These are phyloP conservation scores for Alopecurus myosuroides DNA, from an alignment of 176 grass and related monocot species.

Conservation along the genomic window DNA sequence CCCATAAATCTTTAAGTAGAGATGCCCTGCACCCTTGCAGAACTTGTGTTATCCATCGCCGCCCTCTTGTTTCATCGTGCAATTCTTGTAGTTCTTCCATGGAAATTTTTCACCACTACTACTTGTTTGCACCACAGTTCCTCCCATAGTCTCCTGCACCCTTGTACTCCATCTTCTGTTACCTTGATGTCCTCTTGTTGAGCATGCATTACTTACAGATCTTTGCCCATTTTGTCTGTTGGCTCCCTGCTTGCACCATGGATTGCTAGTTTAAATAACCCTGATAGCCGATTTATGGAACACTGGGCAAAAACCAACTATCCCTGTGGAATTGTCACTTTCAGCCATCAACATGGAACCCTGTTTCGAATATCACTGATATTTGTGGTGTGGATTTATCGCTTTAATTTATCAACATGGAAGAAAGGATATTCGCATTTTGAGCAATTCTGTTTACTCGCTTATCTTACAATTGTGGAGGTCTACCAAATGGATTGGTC, in stretches of 20 bases:
- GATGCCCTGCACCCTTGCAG: not conserved
- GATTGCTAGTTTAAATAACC: not conserved
- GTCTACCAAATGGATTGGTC: not conserved
- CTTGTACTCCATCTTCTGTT: not conserved
- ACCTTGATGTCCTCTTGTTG: not conserved
- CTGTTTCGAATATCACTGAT: not conserved
- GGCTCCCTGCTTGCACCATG: not conserved
- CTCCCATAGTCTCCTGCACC: not conserved
- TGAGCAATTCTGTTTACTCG: not conserved
- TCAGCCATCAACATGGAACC: not conserved
- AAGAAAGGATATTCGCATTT: not conserved
- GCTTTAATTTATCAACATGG: not conserved
- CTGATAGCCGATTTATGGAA: not conserved
- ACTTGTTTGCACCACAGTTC: not conserved
- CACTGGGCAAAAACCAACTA: not conserved
- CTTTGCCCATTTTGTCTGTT: not conserved
- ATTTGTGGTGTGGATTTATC: not conserved
- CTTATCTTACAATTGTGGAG: not conserved
- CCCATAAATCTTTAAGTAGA: not conserved
- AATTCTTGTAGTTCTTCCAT: not conserved
- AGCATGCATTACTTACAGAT: not conserved
- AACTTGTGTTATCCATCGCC: not conserved
- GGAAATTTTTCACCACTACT: not conserved
- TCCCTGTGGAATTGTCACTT: not conserved
- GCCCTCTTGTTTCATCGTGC: not conserved